Evolutionary conservation across 139 green algal species (phyloP).

Genomic region (Coelastrella sp.): DNA sequence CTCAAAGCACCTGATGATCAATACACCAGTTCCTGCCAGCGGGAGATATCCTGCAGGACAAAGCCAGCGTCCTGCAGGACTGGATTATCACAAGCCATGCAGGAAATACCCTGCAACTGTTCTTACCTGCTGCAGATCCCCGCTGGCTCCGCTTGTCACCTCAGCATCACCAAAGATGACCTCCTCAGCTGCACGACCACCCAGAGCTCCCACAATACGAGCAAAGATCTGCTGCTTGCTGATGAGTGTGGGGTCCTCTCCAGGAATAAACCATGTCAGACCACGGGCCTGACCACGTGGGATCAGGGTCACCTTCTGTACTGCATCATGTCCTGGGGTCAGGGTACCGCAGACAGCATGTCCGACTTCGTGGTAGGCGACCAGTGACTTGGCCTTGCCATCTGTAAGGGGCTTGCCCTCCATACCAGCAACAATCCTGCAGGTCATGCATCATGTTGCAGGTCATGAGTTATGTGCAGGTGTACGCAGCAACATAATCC

Average conservation of each 20-base stretch:
- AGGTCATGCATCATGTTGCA: too few species aligned
- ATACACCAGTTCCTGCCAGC: too few species aligned
- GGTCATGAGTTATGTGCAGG: too few species aligned
- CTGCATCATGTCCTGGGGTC: conserved; percentile 94
- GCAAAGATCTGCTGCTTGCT: conserved; percentile 98
- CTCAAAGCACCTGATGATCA: too few species aligned
- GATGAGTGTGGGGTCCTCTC: conserved; percentile 97
- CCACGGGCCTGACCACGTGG: conserved; percentile 96
- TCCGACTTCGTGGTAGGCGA: conserved; percentile 98
- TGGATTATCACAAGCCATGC: too few species aligned
- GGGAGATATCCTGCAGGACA: too few species aligned
- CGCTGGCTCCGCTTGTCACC: conserved; percentile 73
- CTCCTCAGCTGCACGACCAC: conserved; percentile 97
- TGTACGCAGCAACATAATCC: too few species aligned
- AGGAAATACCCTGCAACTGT: too few species aligned
- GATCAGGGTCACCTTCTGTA: conserved; percentile 99
- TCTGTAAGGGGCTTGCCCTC: conserved; percentile 98
- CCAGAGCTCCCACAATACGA: conserved; percentile 95
- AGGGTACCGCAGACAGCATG: conserved; percentile 98
- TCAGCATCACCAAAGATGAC: conserved; percentile 97
- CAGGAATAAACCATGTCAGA: conserved; percentile 98
- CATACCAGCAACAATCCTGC: conserved; percentile 92
- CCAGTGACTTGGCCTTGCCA: conserved; percentile 96
- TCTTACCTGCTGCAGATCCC: conserved; percentile 69
- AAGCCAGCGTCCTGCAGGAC: too few species aligned